Conservation (phyloP, 805 yeast genomes). For the Hermanozyma aechmeae region DNA sequence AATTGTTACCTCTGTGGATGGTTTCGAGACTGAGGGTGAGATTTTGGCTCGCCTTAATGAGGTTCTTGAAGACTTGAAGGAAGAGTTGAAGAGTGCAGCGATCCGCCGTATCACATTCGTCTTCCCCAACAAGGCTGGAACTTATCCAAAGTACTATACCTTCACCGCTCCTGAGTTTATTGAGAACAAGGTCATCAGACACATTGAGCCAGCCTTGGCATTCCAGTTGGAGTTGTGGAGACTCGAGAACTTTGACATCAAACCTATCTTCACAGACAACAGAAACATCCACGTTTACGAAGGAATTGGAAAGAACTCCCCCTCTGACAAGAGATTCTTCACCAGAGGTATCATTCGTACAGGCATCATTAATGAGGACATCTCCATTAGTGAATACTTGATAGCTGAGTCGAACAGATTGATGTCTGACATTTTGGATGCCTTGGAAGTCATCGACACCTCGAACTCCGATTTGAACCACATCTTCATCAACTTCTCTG, state of each 20-base stretch:
- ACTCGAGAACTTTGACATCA: constrained; percentile 88
- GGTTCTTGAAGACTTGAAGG: constrained; percentile 56
- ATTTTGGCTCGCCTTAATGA: constrained; percentile 55
- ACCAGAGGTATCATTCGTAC: constrained; percentile 97
- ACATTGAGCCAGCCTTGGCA: constrained; percentile 96
- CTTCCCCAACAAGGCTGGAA: constrained; percentile 72
- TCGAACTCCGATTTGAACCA: constrained; percentile 94
- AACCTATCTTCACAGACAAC: constrained; percentile 92
- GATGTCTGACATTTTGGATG: constrained; percentile 93
- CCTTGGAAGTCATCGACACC: constrained; percentile 88
- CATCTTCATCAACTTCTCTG: constrained; percentile 93
- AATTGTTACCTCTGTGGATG: constrained; percentile 64
- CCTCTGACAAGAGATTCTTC: constrained; percentile 90
- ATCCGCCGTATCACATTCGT: constrained; percentile 92
- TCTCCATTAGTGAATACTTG: constrained; percentile 85
- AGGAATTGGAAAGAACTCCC: constrained; percentile 89
- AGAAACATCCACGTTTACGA: constrained; percentile 96
- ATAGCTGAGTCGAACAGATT: constrained; percentile 94
- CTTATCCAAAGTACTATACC: constrained; percentile 92
- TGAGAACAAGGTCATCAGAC: constrained; percentile 93
- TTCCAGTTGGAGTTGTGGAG: constrained; percentile 94
- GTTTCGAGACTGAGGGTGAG: constrained; percentile 62
- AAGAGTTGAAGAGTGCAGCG: constrained; percentile 59
- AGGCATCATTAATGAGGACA: constrained; percentile 88
- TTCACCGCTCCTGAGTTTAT: constrained; percentile 79